Base-by-base conservation (phyloP, 2,329 filamentous ascomycete genomes). In the Pseudogymnoascus sp. region DNA sequence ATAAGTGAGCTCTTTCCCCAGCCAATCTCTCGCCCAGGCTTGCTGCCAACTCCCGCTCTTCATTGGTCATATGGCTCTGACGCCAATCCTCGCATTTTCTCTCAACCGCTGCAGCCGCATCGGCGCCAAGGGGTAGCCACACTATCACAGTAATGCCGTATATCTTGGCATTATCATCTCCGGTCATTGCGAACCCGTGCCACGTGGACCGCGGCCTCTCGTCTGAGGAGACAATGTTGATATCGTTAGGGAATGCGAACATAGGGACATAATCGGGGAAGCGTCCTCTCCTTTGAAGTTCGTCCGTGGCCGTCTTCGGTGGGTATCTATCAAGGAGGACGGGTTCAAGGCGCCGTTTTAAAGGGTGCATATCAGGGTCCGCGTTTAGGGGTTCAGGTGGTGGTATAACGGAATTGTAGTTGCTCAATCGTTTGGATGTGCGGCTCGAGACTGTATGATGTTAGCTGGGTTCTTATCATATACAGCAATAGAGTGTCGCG, bases 181-280 rank as follows among this genome's bases (percentile, higher is more conserved):
- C 89, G 1, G 95, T 99, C 95, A 99, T 97, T 66, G 91, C 93
- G 73, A 99, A 99, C 60, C 95, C 95, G 76, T 99, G 95, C 95
- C 95, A 99, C 23, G 93, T 97, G n/a, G 95, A 93, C 66, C 92
- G 84, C 0, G 95, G 95, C 66, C 93, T 84, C 73, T 96, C 91
- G 72, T 99, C 95, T 1, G 93, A 93, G 1, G 95, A 97, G 8
- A 97, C 91, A 62, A 99, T 95, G 67, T 92, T 92, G 70, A 99
- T 95, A 75, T 99, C 95, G 75, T 97, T 97, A 54, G 95, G 95
- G 71, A 97, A 99, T 62, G 95, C 93, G 76, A 99, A 99, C 95
- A 99, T 97, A 64, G 95, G 95, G 16, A 99, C 91, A 71, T 97
- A 99, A 73, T 99, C 95, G 0, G 95, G 95, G 72, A 99, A 97